A percentile compares a stretch with the other conserved stretches of the same genome.
These are phyloP conservation scores for Discostella stelligeroides DNA, from an alignment of 108 stramenopile genomes.

Conservation along the genomic window DNA sequence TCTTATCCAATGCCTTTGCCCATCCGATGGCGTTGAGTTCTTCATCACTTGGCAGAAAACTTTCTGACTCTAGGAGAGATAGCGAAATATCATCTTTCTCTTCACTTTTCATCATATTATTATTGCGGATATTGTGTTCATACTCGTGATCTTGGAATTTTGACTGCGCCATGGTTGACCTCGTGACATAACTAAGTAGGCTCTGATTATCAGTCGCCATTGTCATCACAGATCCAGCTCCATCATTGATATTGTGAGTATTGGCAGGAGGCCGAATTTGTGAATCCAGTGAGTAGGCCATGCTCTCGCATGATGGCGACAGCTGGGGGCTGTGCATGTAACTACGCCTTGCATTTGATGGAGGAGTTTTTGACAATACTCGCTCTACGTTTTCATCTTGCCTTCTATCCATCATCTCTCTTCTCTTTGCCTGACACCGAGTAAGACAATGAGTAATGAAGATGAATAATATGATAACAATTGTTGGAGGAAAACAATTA, in stretches of 20 bases:
- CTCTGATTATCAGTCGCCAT: conserved; percentile 49
- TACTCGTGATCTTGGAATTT: conserved; percentile 20
- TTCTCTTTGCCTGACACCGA: conserved; percentile 38
- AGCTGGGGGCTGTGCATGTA: conserved; percentile 14
- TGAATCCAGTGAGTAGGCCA: conserved; percentile 74
- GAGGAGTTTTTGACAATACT: not conserved
- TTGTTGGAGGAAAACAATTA: not conserved
- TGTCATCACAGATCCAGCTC: conserved; percentile 52
- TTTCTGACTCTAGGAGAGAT: conserved; percentile 44
- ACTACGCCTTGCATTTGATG: not conserved
- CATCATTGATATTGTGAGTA: conserved; percentile 23
- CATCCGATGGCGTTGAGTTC: conserved; percentile 83
- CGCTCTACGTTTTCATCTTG: conserved; percentile 45
- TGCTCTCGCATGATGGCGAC: conserved; percentile 45
- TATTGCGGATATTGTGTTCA: not conserved
- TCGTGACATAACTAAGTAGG: conserved; percentile 49
- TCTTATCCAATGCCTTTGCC: conserved; percentile 87
- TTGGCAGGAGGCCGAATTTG: conserved; percentile 8
- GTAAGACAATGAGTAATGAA: not conserved
- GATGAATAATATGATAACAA: not conserved
- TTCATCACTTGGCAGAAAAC: conserved; percentile 75
- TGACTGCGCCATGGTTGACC: conserved; percentile 45
- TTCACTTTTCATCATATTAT: not conserved
- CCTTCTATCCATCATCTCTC: conserved; percentile 46
- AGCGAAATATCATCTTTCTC: conserved; percentile 48